Evolutionary conservation across 2,329 filamentous ascomycete genomes (phyloP).

Genomic region (Colletotrichum abscissum): DNA sequence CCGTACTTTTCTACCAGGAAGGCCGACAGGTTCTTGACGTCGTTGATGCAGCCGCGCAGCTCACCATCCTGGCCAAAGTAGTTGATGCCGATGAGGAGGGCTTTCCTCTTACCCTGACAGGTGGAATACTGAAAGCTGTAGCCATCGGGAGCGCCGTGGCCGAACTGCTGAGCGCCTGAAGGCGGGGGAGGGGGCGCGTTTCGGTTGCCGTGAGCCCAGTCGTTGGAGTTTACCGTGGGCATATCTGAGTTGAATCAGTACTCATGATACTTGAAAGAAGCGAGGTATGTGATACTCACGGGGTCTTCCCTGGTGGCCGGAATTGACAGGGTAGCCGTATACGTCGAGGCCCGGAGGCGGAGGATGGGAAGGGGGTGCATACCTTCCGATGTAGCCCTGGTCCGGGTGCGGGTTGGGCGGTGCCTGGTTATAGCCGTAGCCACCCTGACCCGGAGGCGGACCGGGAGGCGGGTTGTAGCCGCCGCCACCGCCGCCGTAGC

Average conservation of each 20-base stretch:
- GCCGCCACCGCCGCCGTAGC: conserved; percentile 35
- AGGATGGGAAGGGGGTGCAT: conserved; percentile 48
- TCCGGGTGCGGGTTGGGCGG: conserved; percentile 37
- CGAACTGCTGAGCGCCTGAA: conserved; percentile 66
- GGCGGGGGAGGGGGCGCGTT: conserved; percentile 57
- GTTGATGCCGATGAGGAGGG: conserved; percentile 83
- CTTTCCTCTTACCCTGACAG: conserved; percentile 79
- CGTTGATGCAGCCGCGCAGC: conserved; percentile 83
- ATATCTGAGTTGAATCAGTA: conserved; percentile 28
- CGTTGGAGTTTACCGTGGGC: conserved; percentile 40
- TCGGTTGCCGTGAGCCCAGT: conserved; percentile 44
- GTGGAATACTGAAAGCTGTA: conserved; percentile 83
- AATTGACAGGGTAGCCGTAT: conserved; percentile 57
- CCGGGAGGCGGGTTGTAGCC: conserved; percentile 35
- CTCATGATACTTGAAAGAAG: background rate
- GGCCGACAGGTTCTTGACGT: conserved; percentile 79
- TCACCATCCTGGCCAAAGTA: conserved; percentile 80
- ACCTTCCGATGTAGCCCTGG: conserved; percentile 37
- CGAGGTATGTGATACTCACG: conserved; percentile 4
- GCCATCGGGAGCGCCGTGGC: conserved; percentile 73
- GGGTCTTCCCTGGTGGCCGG: conserved; percentile 27
- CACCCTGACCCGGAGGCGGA: conserved; percentile 41
- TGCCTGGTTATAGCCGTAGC: conserved; percentile 42
- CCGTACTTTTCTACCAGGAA: conserved; percentile 76
- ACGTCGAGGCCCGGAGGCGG: conserved; percentile 56